phyloP scores from a whole-genome alignment of 78 protist species.

The Guillardia theta region DNA sequence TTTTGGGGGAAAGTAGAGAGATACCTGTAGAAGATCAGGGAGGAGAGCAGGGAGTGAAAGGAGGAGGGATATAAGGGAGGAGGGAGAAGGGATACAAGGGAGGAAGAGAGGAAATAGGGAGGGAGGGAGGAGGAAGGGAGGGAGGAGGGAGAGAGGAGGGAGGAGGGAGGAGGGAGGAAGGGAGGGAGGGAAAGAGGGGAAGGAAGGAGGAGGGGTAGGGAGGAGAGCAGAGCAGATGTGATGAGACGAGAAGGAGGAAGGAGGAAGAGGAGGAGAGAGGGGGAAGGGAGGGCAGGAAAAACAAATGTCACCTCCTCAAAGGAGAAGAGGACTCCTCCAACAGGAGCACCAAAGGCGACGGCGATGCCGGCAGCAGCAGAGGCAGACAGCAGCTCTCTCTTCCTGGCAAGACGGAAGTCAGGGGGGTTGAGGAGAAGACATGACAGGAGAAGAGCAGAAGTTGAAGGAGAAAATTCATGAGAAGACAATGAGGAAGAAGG shows the following conservation, averaged over 20 bases:
- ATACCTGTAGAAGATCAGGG: not conserved
- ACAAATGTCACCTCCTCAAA: not conserved
- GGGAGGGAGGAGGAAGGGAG: not conserved
- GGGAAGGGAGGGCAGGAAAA: not conserved
- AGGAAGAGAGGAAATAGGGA: not conserved
- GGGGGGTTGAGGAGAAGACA: no score
- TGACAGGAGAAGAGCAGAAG: no score
- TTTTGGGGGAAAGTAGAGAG: conserved; percentile 29
- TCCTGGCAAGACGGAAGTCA: no score
- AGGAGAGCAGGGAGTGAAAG: not conserved
- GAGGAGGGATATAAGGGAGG: not conserved
- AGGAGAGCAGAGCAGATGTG: not conserved
- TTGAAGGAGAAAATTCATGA: no score
- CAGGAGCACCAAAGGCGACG: not conserved
- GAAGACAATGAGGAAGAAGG: no score
- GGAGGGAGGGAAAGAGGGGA: not conserved
- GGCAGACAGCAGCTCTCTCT: conserved; percentile 1
- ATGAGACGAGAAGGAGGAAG: not conserved
- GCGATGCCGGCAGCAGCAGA: conserved; percentile 16
- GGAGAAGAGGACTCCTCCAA: conserved; percentile 26
- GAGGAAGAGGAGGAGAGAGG: not conserved
- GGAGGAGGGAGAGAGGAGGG: not conserved
- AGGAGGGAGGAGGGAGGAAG: not conserved
- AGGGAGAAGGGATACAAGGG: not conserved
- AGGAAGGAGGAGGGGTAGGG: not conserved